Evolutionary conservation across 306 rosid genomes (phyloP).

Genomic region (Vigna nakashimae): DNA sequence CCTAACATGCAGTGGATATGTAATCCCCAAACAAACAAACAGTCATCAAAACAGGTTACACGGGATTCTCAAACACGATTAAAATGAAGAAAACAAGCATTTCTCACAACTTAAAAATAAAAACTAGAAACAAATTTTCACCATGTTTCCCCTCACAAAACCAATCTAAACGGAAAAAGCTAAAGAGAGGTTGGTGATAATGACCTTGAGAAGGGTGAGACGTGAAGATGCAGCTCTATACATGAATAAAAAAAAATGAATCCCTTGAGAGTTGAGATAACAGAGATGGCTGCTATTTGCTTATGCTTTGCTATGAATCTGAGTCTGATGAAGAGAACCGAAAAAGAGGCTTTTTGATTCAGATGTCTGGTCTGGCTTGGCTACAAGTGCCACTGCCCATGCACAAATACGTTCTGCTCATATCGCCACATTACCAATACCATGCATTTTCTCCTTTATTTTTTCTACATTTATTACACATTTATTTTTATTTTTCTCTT

Average conservation of each 20-base stretch:
- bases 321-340: not conserved
- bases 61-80: not conserved
- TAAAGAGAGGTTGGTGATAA: not conserved
- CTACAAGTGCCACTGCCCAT: not conserved
- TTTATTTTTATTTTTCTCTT: no score
- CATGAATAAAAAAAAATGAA: constrained; percentile 49
- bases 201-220: constrained; percentile 70
- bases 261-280: not conserved
- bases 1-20: not conserved
- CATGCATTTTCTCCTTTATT: no score
- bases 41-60: not conserved
- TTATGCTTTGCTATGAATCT: not conserved
- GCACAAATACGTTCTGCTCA: not conserved
- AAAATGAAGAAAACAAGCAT: not conserved
- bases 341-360: constrained; percentile 7
- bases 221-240: constrained; percentile 64
- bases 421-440: no score
- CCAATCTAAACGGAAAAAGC: not conserved
- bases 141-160: not conserved
- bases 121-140: not conserved
- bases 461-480: no score
- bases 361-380: no score
- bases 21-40: not conserved
- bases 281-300: constrained; percentile 9
- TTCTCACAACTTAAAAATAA: not conserved